Base-by-base conservation (phyloP, 306 rosid genomes). In the Geum urbanum region DNA sequence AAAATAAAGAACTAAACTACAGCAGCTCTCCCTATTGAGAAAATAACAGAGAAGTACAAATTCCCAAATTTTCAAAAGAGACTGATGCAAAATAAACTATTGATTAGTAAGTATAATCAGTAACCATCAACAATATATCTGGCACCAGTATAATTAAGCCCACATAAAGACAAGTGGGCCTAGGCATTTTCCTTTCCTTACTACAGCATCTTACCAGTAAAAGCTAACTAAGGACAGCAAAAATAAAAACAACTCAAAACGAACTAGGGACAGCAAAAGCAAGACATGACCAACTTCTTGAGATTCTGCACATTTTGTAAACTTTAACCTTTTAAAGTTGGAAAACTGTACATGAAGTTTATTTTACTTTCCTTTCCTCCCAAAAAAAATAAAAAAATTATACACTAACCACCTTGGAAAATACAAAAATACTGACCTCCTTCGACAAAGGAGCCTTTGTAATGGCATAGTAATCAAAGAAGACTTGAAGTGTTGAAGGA, bases 361-460 rank as follows among this genome's bases (percentile, higher is more conserved):
- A n/a, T 16, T 18, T 52, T 18, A 2, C 7, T 19, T 52, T 52
- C 63, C 41, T 32, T 56, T 22, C 15, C 35, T 32, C 37, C 37
- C 37, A 57, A 18, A 24, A 18, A 49, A 39, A 47, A 67, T 74
- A n/a, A 16, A 52, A 47, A 63, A 72, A 14, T 70, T n/a, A 48
- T 55, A 78, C 43, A 73, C 84, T 51, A 57, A 91, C 96, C 96
- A 87, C 97, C 80, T 94, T 91, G 20, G 96, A 94, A 35, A 5
- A n/a, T 32, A 58, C 63, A 58, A 24, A 58, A 14, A 41, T 58
- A 74, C 87, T 67, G 43, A 94, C 99, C 99, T 94, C 99, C 80
- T 94, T 94, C 27, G 99, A 94, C 84, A 91, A 92, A 74, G 99
- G 99, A 41, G 99, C 77, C 81, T 87, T 84, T 32, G 97, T 78